Base-by-base conservation (phyloP, 73 alveolate species). In the Paramecium bursaria region DNA sequence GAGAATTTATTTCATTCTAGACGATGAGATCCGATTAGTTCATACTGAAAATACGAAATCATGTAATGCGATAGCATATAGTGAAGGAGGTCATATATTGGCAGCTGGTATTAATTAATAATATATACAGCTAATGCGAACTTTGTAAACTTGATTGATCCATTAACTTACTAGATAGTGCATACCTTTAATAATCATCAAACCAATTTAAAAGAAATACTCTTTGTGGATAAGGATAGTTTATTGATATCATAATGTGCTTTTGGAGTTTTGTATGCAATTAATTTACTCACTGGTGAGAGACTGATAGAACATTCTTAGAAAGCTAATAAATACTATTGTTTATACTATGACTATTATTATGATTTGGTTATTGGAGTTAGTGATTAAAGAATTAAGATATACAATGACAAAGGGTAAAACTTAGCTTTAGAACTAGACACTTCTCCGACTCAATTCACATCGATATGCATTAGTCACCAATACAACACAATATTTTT, bases 71-170 rank as follows among this genome's bases (percentile, higher is more conserved):
- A 53, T 75, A 27, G 29, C 77, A 29, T 75, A 75, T 75, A 75
- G 88, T 75, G 75, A 30, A 4, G 88, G 88, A 26, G 88, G 88
- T 13, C 88, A 75, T 52, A 46, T 75, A 3, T 75, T 75, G 31
- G 88, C 88, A 15, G 88, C 74, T 15, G 1, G 74, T 53, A 53
- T 25, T 51, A 1, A 6, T 48, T 27, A 4, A 15, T 9, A 4
- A 48, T 48, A 0, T 50, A 50, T 11, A 6, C 52, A 29, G 88
- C 88, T 17, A 75, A 75, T 30, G 77, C 77, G 0, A 50, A 55
- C 11, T n/a, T 31, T 23, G 50, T 75, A 14, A 15, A 55, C 19
- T 33, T 75, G 9, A 50, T 50, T 35, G 50, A 75, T 50, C 88
- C 88, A 25, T 75, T 33, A 19, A 61, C 73, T 3, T 75, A 50